These are phyloP conservation scores for Alternaria longipes DNA, from an alignment of 2,329 filamentous ascomycete species.

Conservation along the genomic window DNA sequence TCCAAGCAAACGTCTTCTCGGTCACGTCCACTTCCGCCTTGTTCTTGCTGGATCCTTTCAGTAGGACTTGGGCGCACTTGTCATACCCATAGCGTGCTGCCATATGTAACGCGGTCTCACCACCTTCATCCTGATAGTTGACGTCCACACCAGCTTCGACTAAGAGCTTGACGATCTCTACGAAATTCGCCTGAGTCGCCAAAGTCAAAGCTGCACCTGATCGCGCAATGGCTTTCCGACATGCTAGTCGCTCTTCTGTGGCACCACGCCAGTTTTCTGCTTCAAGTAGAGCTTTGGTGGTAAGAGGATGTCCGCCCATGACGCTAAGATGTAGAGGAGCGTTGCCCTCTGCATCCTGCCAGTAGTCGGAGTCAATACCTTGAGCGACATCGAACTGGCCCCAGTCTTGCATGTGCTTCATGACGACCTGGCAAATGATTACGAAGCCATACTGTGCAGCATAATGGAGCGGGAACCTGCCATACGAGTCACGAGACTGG, in stretches of 20 bases:
- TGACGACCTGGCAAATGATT: constrained; percentile 85
- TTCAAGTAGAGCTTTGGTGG: constrained; percentile 80
- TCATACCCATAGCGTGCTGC: constrained; percentile 88
- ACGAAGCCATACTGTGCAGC: constrained; percentile 95
- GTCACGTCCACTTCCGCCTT: constrained; percentile 78
- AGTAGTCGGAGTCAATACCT: constrained; percentile 85
- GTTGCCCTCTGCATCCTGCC: constrained; percentile 93
- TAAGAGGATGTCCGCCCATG: constrained; percentile 87
- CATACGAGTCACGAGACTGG: constrained; percentile 76
- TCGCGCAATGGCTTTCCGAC: constrained; percentile 76
- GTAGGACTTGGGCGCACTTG: constrained; percentile 78
- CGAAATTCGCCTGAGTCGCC: constrained; percentile 87
- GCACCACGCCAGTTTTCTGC: constrained; percentile 79
- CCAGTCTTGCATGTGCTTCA: constrained; percentile 90
- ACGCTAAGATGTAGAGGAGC: constrained; percentile 92
- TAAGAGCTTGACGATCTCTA: constrained; percentile 83
- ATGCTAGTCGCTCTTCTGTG: constrained; percentile 68
- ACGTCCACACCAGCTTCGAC: constrained; percentile 91
- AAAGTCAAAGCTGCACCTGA: constrained; percentile 88
- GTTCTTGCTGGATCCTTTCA: constrained; percentile 74
- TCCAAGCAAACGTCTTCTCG: constrained; percentile 92
- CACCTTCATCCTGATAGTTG: constrained; percentile 89
- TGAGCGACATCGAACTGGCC: constrained; percentile 82
- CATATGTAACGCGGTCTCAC: constrained; percentile 90
- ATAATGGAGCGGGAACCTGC: constrained; percentile 88